Percentiles rank a stretch among this genome's conserved stretches.
phyloP scores from a whole-genome alignment of 192 early-diverging fungal genomes.

The Mortierella hygrophila region DNA sequence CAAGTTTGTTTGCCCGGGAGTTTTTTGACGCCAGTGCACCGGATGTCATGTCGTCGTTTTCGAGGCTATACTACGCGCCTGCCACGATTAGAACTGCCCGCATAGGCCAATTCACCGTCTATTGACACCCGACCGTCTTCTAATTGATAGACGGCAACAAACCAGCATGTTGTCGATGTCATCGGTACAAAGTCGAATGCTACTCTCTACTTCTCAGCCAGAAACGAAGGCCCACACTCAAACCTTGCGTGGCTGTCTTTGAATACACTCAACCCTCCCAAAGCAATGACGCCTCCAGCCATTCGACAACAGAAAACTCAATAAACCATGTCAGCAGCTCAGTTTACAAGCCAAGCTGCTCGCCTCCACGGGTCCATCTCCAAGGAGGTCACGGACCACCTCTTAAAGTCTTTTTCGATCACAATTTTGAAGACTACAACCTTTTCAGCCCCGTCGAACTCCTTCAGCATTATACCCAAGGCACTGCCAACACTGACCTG shows the following conservation, averaged over 20 bases:
- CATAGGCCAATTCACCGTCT: too few relatives aligned
- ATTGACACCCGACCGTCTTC: neutral
- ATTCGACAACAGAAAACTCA: neutral
- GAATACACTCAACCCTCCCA: neutral
- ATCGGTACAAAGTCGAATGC: neutral
- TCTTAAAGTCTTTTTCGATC: neutral
- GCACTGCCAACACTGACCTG: neutral
- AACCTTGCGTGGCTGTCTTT: neutral
- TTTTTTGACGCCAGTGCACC: conserved; percentile 34
- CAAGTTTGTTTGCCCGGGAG: conserved; percentile 53
- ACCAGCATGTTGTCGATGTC: neutral
- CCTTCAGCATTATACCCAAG: neutral
- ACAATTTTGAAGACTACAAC: neutral
- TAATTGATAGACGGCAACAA: neutral
- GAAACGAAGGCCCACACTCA: neutral
- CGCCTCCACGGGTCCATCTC: neutral
- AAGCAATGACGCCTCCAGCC: neutral
- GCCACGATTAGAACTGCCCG: neutral
- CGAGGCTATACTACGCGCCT: conserved; percentile 21
- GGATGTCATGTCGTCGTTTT: conserved; percentile 46
- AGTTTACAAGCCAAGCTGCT: neutral
- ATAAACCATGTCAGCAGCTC: neutral
- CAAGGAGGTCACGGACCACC: neutral
- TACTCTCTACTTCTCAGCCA: neutral
- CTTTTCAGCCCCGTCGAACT: neutral